Base-by-base conservation (phyloP, 2,329 filamentous ascomycete genomes). In the Sporothrix mexicana region DNA sequence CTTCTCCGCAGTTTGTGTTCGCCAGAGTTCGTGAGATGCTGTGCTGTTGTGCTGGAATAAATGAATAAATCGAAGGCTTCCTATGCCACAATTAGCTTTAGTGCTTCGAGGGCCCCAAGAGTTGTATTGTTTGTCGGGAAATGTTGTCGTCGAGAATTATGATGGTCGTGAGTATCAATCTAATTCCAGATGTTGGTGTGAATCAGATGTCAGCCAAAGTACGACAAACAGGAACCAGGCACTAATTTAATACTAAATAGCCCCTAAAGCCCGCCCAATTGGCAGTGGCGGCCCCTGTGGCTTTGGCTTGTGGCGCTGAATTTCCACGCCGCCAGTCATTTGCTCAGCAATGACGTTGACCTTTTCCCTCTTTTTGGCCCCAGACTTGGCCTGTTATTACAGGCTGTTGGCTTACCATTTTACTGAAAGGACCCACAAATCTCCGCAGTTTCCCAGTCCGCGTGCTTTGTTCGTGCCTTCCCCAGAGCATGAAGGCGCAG, bases 261-360 rank as follows among this genome's bases (percentile, higher is more conserved):
- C 61, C n/a, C 61, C 13, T 15, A 23, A 25, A 23, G 53, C 23
- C 23, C n/a, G 53, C 53, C 53, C 59, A 51, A 17, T 6, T 2
- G 15, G 6, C 51, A n/a, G 51, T 55, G 51, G 51, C 51, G 15
- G 20, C 20, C 20, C 51, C 51, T 69, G 49, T 69, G 49, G 43
- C 62, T 49, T 5, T 17, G 12, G 17, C 41, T 7, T 66, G 62
- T 66, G 45, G 66, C 66, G 66, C 66, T 55, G 66, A 30, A 10
- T 53, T 55, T 9, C 20, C 17, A 2, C 8, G 55, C 69, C 8
- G 57, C 69, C 47, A 64, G 61, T 72, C 70, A 72, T 68, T 49
- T 72, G 70, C 41, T 25, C 36, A 23, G 61, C 62, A 59, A 72
- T 72, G 70, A 72, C 70, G 70, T 72, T 71, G 25, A 49, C 36